Evolutionary conservation across 164 flowering plant genomes (phyloP).

Genomic region (Cinnamomum micranthum): DNA sequence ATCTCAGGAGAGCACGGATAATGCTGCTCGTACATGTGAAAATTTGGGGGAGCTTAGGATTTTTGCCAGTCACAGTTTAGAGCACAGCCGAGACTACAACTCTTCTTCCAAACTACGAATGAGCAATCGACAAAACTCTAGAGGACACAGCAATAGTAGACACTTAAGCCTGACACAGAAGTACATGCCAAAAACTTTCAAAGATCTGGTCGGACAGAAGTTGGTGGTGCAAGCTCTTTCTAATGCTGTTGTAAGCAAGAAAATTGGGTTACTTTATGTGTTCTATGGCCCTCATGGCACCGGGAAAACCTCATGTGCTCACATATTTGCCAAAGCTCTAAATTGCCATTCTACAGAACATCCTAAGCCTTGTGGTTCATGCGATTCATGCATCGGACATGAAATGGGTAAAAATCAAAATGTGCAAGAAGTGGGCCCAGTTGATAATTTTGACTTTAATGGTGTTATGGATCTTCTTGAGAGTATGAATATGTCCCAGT

Average conservation of each 20-base stretch:
- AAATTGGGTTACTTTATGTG: slow-evolving; percentile 76
- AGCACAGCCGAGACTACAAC: slow-evolving; percentile 61
- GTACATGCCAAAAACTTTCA: slow-evolving; percentile 86
- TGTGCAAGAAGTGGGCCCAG: slow-evolving; percentile 82
- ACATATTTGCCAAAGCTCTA: slow-evolving; percentile 83
- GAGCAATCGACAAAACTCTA: slow-evolving; percentile 31
- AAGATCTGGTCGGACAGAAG: slow-evolving; percentile 86
- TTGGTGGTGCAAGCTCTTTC: slow-evolving; percentile 90
- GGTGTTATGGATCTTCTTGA: slow-evolving; percentile 71
- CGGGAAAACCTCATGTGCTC: slow-evolving; percentile 95
- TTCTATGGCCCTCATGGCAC: slow-evolving; percentile 98
- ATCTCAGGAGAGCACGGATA: slow-evolving; percentile 58
- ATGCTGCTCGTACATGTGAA: slow-evolving; percentile 63
- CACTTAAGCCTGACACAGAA: slow-evolving; percentile 84
- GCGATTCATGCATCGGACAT: slow-evolving; percentile 77
- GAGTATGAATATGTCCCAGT: slow-evolving; percentile 45
- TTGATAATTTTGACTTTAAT: slow-evolving; percentile 70
- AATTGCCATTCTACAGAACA: slow-evolving; percentile 75
- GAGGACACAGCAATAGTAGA: slow-evolving; percentile 35
- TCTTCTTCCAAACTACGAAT: slow-evolving; percentile 76
- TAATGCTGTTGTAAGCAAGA: slow-evolving; percentile 71
- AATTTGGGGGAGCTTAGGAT: slow-evolving; percentile 95
- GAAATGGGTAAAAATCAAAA: slow-evolving; percentile 64
- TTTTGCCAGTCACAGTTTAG: slow-evolving; percentile 58
- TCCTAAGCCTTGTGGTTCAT: slow-evolving; percentile 83